Evolutionary conservation across 768 basidiomycete genomes (phyloP).

Genomic region (Tricholoma terreum): DNA sequence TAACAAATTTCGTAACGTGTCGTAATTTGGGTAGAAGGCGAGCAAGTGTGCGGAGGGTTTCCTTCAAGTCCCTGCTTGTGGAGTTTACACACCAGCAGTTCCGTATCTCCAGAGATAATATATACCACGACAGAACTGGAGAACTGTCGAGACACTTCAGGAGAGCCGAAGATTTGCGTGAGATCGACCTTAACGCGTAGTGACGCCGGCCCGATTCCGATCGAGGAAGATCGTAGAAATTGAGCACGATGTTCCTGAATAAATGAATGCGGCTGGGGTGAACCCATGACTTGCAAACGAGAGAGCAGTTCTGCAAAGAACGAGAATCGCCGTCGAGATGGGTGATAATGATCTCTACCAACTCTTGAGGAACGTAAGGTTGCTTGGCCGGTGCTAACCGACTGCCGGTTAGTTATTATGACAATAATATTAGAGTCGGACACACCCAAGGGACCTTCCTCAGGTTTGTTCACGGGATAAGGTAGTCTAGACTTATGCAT

Average conservation of each 20-base stretch:
- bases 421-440: too few relatives aligned
- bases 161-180: not conserved
- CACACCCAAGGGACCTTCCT: not conserved
- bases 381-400: not conserved
- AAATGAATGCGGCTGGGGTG: not conserved
- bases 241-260: not conserved
- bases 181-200: not conserved
- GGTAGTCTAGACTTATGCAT: not conserved
- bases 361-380: not conserved
- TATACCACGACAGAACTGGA: not conserved
- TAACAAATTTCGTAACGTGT: not conserved
- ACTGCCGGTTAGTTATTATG: not conserved
- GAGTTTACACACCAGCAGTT: not conserved
- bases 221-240: not conserved
- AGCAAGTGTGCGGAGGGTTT: not conserved
- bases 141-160: not conserved
- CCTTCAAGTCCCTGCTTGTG: not conserved
- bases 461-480: not conserved
- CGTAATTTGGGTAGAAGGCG: not conserved
- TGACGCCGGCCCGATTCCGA: not conserved
- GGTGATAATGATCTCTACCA: not conserved
- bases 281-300: conserved; percentile 1
- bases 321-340: not conserved
- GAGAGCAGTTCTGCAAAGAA: not conserved
- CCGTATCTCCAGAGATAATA: not conserved